Evolutionary conservation across 148 eudicot species (phyloP), one percentile per base, ranked within the genome.

Genomic region (Euryodendron excelsum): DNA sequence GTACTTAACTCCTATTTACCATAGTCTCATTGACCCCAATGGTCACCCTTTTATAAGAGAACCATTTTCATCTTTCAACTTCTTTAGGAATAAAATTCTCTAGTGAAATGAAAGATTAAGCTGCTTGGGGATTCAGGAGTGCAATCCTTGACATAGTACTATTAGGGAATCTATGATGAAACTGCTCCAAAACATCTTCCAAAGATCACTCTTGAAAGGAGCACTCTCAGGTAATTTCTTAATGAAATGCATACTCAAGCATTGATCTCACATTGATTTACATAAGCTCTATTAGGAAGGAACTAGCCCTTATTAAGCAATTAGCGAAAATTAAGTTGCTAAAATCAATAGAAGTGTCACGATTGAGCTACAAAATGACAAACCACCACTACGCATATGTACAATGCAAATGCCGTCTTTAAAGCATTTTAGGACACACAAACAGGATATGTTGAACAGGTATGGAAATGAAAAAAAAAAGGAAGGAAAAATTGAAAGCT

Each of bases 401-500:
- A 76, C 12, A 33, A 61, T 45, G 28, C 4, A 62, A 31, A 61
- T 33, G 59, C 52, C 17, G 31, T 31, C 44, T 63, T 34, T 9
- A 27, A 20, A 17, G 11, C 12, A 48, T 50, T 63, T 20, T 31
- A 75, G 68, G 17, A 52, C 55, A 58, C n/a, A 58, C 28, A 30
- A 70, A 56, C 41, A 69, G 44, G 18, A 61, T 33, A 73, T 15
- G 3, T 45, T 47, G 39, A 62, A 27, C 60, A 61, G 11, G 58
- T 48, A 60, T 17, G 30, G 28, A 68, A 67, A 31, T 63, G 8
- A 48, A 47, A 45, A 30, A 67, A 70, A 80, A 71, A 39, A 63
- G 18, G 52, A 63, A n/a, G 12, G 33, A 50, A 15, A 44, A 81
- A 60, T n/a, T 62, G 48, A 63, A 71, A 69, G 65, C 23, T 45